Evolutionary conservation across 169 alveolate species (phyloP), one percentile per base, ranked within the genome.

Genomic region (Cryptosporidium andersoni): DNA sequence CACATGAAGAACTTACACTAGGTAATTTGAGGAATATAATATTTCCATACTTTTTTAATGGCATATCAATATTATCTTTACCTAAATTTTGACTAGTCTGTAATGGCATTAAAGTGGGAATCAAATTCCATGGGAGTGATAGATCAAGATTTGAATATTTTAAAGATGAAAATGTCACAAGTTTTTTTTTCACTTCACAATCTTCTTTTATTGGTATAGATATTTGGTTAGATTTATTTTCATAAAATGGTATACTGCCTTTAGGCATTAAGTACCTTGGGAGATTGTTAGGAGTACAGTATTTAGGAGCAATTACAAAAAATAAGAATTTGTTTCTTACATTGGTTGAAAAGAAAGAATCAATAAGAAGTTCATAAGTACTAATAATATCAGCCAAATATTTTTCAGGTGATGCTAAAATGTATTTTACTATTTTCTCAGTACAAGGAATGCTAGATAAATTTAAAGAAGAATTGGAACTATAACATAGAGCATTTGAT

Each of bases 401-500:
- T 11, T 74, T 74, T 74, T 58, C 42, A 4, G 85, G 85, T 5
- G 42, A 14, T 58, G n/a, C 45, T 40, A 56, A 58, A 14, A 74
- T 11, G 14, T 42, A n/a, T 42, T 60, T 62, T 12, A 39, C 16
- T 36, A 74, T 58, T 7, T 58, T 7, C 4, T 74, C 85, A 42
- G 60, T 43, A 14, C 60, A 58, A 42, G 85, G 85, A 36, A 74
- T 74, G 25, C 60, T 74, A n/a, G 62, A 34, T n/a, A 74, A 58
- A 9, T 74, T 74, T 58, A 74, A 74, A 7, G 60, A 45, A 25
- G 85, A 74, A 6, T 8, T 34, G 5, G 40, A 55, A 7, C 64
- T 55, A 52, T 40, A 74, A 74, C 85, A 74, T 58, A 74, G 68
- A 11, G 68, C 45, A 25, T 74, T 74, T 0, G 85, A 74, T 11